Conservation (phyloP, 108 stramenopile species). For the Aurantiochytrium sp. region DNA sequence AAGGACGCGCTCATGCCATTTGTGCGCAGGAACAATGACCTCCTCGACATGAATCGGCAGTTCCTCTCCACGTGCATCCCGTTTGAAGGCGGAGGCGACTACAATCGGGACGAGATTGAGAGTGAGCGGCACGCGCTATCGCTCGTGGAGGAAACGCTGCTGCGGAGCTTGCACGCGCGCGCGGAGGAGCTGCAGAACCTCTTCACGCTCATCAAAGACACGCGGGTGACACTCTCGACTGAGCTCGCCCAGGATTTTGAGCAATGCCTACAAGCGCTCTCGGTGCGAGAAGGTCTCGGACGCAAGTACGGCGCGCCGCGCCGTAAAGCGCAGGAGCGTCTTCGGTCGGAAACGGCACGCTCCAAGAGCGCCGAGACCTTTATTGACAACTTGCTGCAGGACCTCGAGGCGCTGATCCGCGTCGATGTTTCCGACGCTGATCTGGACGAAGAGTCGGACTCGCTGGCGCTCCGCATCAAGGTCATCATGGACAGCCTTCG, state of each 20-base stretch:
- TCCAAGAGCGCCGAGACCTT: constrained; percentile 44
- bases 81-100: constrained; percentile 52
- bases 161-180: constrained; percentile 29
- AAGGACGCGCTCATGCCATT: constrained; percentile 23
- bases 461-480: background rate
- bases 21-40: constrained; percentile 37
- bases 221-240: background rate
- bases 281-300: constrained; percentile 56
- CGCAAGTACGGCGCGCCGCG: constrained; percentile 61
- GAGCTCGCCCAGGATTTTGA: constrained; percentile 47
- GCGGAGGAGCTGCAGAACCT: constrained; percentile 35
- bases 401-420: constrained; percentile 28
- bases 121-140: constrained; percentile 1
- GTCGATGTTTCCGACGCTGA: background rate
- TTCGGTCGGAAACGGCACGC: constrained; percentile 48
- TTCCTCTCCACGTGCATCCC: constrained; percentile 26
- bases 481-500: constrained; percentile 1
- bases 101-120: constrained; percentile 44
- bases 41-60: constrained; percentile 39
- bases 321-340: constrained; percentile 53
- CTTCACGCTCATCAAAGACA: background rate
- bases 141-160: constrained; percentile 1
- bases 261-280: constrained; percentile 46
- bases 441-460: background rate
- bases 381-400: constrained; percentile 43